Percentiles rank a stretch among this genome's conserved stretches.
Evolutionary conservation across 1,139 yeast species (phyloP).

Genomic region (Kurtzmaniella quercitrusa): DNA sequence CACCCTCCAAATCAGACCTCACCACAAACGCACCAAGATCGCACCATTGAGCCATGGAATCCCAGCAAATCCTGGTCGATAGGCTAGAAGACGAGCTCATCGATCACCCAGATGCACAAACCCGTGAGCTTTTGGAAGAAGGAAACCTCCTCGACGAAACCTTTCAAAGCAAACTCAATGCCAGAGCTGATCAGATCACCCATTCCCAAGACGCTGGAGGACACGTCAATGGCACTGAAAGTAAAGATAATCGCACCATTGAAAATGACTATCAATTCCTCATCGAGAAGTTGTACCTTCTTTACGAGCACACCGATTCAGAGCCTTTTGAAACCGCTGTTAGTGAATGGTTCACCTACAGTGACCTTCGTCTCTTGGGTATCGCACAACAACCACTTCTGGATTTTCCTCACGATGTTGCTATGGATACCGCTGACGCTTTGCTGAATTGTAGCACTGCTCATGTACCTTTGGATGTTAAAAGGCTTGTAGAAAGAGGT

Average conservation of each 20-base stretch:
- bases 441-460: neutral
- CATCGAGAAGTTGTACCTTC: slow-evolving; percentile 34
- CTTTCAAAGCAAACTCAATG: slow-evolving; percentile 42
- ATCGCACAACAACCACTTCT: slow-evolving; percentile 8
- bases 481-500: neutral
- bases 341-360: slow-evolving; percentile 59
- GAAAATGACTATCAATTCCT: slow-evolving; percentile 22
- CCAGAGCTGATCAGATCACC: slow-evolving; percentile 39
- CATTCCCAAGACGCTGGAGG: slow-evolving; percentile 8
- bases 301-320: slow-evolving; percentile 42
- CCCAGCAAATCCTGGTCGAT: slow-evolving; percentile 40
- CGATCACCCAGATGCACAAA: slow-evolving; percentile 42
- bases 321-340: slow-evolving; percentile 43
- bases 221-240: slow-evolving; percentile 1
- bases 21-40: no score
- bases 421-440: neutral
- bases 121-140: slow-evolving; percentile 28
- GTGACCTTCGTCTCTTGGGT: slow-evolving; percentile 39
- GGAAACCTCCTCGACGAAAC: slow-evolving; percentile 36
- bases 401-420: neutral
- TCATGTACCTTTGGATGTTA: neutral
- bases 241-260: neutral
- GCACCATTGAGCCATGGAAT: slow-evolving; percentile 22
- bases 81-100: slow-evolving; percentile 44
- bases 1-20: no score